These are phyloP conservation scores for Adiantum capillusveneris DNA, from an alignment of 75 land plant genomes.

Conservation along the genomic window DNA sequence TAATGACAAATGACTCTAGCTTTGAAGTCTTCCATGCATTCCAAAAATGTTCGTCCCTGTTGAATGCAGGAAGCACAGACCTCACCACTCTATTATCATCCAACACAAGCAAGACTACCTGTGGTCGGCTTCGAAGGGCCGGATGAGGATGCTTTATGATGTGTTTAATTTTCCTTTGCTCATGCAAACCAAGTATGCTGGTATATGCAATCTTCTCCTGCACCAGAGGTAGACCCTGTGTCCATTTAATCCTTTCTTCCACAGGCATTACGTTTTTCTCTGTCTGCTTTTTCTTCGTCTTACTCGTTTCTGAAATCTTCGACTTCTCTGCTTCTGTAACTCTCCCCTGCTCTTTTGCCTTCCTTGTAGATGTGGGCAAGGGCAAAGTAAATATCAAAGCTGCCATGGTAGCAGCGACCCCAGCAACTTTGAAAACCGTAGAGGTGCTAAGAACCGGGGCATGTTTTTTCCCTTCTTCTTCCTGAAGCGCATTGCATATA, in stretches of 20 bases:
- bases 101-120: slow-evolving; percentile 54
- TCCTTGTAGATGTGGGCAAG: neutral
- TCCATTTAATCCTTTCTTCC: slow-evolving; percentile 62
- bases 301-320: neutral
- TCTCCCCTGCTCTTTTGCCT: neutral
- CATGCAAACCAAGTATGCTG: slow-evolving; percentile 41
- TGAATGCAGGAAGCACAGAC: slow-evolving; percentile 57
- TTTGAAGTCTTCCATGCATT: slow-evolving; percentile 50
- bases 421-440: neutral
- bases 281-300: neutral
- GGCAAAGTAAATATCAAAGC: slow-evolving; percentile 1
- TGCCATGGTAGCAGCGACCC: slow-evolving; percentile 5
- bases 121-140: slow-evolving; percentile 31
- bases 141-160: slow-evolving; percentile 49
- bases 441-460: neutral
- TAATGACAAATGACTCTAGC: slow-evolving; percentile 38
- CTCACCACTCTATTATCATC: slow-evolving; percentile 74
- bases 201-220: slow-evolving; percentile 53
- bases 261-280: slow-evolving; percentile 26
- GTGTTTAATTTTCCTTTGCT: slow-evolving; percentile 62
- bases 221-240: slow-evolving; percentile 52
- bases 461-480: slow-evolving; percentile 5
- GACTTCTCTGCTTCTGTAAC: neutral
- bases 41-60: slow-evolving; percentile 64
- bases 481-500: slow-evolving; percentile 1